A percentile compares a stretch with the other conserved stretches of the same genome.
Conservation (phyloP, 305 asterid genomes). For the Fraxinus angustifolia region DNA sequence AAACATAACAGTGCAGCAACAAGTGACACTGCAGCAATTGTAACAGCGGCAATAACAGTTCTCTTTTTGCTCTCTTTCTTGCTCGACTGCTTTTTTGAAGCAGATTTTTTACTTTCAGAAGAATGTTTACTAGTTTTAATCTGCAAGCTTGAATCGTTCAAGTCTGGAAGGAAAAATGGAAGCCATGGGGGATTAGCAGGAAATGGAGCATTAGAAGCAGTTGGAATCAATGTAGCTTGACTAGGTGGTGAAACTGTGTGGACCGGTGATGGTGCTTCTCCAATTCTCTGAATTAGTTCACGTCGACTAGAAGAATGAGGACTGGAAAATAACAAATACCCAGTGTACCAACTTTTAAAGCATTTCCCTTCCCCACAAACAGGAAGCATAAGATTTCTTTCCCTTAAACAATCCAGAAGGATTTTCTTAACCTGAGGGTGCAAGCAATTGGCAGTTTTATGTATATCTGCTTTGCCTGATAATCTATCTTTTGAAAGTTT, state of each 20-base stretch:
- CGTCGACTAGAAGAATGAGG: conserved; percentile 33
- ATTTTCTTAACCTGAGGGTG: conserved; percentile 49
- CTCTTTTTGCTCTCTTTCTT: conserved; percentile 12
- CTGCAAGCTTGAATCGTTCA: conserved; percentile 25
- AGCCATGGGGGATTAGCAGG: conserved; percentile 21
- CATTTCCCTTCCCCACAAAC: conserved; percentile 37
- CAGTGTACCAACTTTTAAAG: conserved; percentile 28
- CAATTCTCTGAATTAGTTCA: conserved; percentile 29
- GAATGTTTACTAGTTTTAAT: conserved; percentile 20
- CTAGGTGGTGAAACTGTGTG: conserved; percentile 20
- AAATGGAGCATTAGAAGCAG: conserved; percentile 15
- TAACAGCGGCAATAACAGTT: conserved; percentile 34
- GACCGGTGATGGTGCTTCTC: conserved; percentile 28
- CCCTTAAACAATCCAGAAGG: conserved; percentile 54
- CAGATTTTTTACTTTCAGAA: conserved; percentile 15
- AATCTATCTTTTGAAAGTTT: conserved; percentile 24
- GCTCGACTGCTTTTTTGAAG: conserved; percentile 14
- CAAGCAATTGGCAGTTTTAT: conserved; percentile 25
- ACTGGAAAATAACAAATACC: conserved; percentile 25
- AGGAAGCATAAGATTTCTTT: conserved; percentile 33
- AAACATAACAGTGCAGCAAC: conserved; percentile 33
- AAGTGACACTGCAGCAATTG: conserved; percentile 29
- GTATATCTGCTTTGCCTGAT: conserved; percentile 18
- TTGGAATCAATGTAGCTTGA: conserved; percentile 21
- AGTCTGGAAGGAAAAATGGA: conserved; percentile 24